phyloP scores from a whole-genome alignment of 2,329 filamentous ascomycete species.

The Colletotrichum lupini region DNA sequence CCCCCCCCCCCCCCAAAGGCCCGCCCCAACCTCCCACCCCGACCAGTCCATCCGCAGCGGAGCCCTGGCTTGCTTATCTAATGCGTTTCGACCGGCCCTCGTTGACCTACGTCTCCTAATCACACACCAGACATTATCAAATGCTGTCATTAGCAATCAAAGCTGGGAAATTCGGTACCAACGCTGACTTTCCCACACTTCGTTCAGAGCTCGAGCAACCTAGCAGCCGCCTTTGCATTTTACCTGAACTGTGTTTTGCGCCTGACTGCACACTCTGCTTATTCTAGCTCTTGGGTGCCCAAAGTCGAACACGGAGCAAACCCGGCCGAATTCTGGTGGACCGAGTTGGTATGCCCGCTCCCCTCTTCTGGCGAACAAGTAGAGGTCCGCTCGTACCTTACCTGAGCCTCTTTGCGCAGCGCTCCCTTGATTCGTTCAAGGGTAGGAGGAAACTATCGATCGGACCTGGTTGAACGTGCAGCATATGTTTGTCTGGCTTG shows the following conservation, averaged over 20 bases:
- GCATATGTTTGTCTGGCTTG: constrained; percentile 5
- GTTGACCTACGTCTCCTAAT: constrained; percentile 43
- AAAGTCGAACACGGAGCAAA: constrained; percentile 27
- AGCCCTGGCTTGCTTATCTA: constrained; percentile 40
- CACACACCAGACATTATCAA: constrained; percentile 43
- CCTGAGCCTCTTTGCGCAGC: constrained; percentile 12
- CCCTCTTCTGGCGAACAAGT: constrained; percentile 16
- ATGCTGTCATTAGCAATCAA: constrained; percentile 46
- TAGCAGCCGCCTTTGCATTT: constrained; percentile 13
- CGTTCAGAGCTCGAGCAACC: not conserved
- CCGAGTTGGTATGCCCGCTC: constrained; percentile 36
- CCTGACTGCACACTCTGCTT: not conserved
- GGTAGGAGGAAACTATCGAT: not conserved
- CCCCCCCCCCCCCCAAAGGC: not conserved
- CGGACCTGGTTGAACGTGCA: not conserved
- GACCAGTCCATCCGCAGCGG: constrained; percentile 23
- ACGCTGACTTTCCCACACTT: constrained; percentile 24
- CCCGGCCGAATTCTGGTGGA: constrained; percentile 33
- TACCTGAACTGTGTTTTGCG: not conserved
- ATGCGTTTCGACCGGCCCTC: constrained; percentile 39
- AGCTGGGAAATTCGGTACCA: constrained; percentile 25
- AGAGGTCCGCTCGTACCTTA: constrained; percentile 17
- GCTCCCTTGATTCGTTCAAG: constrained; percentile 7
- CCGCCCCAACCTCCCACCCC: constrained; percentile 12
- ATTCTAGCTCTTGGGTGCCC: constrained; percentile 18